phyloP scores from a whole-genome alignment of 495 filamentous ascomycete species.

The Cercophora newfieldiana region DNA sequence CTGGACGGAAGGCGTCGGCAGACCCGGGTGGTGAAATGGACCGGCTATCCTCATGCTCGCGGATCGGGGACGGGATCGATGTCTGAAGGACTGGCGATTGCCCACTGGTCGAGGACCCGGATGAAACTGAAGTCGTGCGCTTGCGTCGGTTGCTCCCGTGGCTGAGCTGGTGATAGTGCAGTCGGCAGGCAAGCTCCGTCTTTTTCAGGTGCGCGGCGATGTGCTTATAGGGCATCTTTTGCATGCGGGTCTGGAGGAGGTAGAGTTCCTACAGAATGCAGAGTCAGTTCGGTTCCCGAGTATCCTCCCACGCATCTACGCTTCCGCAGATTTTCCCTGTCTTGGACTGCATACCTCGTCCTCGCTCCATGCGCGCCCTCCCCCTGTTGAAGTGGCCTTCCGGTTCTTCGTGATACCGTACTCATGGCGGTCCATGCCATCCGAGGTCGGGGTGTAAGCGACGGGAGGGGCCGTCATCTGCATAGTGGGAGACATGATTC shows the following conservation, averaged over 20 bases:
- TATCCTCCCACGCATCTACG: background rate
- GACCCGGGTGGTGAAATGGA: slow-evolving; percentile 43
- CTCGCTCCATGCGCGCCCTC: slow-evolving; percentile 74
- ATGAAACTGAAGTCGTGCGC: slow-evolving; percentile 63
- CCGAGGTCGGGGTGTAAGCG: slow-evolving; percentile 47
- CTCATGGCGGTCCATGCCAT: slow-evolving; percentile 52
- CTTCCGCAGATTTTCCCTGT: background rate
- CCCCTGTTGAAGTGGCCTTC: slow-evolving; percentile 66
- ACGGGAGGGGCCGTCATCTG: slow-evolving; percentile 45
- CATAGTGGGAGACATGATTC: slow-evolving; percentile 49
- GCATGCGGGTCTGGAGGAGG: slow-evolving; percentile 75
- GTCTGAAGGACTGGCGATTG: slow-evolving; percentile 49
- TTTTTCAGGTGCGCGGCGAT: slow-evolving; percentile 82
- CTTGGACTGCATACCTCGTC: slow-evolving; percentile 60
- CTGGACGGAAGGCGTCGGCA: slow-evolving; percentile 36
- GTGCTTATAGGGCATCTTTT: slow-evolving; percentile 89
- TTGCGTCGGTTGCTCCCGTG: slow-evolving; percentile 76
- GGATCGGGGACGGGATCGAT: slow-evolving; percentile 49
- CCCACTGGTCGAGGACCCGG: slow-evolving; percentile 49
- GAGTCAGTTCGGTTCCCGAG: slow-evolving; percentile 16
- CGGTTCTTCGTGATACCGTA: slow-evolving; percentile 59
- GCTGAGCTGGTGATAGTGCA: slow-evolving; percentile 81
- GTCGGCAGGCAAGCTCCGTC: slow-evolving; percentile 80
- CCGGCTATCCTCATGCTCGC: slow-evolving; percentile 40
- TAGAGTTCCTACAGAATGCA: slow-evolving; percentile 65